Conservation (phyloP, 228 moss, liverwort and hornwort genomes). For the Sphagnum fallax region DNA sequence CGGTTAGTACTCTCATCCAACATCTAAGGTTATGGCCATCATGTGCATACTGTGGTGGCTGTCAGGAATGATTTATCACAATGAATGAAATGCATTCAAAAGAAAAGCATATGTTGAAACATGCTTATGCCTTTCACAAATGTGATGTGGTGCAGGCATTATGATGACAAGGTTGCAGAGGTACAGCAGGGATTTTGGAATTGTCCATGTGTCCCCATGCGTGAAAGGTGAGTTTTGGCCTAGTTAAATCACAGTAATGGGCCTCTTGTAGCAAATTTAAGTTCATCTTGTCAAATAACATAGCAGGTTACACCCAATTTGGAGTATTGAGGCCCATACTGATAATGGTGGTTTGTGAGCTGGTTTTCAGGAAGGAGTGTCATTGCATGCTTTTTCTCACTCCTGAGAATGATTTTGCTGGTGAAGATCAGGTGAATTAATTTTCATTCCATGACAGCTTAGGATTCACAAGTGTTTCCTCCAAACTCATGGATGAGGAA, state of each 20-base stretch:
- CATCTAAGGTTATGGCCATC: neutral
- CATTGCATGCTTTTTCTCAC: conserved; percentile 69
- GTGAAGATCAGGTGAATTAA: conserved; percentile 40
- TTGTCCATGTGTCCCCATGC: conserved; percentile 95
- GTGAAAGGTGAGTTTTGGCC: conserved; percentile 29
- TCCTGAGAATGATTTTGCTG: conserved; percentile 60
- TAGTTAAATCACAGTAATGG: neutral
- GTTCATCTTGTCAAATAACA: neutral
- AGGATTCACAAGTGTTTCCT: neutral
- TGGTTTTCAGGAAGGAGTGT: conserved; percentile 59
- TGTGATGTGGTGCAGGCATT: conserved; percentile 49
- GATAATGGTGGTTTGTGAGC: no score
- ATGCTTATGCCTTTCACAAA: neutral
- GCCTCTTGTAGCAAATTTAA: neutral
- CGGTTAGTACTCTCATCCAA: conserved; percentile 29
- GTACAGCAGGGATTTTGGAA: conserved; percentile 99
- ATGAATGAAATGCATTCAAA: no score
- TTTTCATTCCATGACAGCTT: neutral
- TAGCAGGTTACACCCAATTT: neutral
- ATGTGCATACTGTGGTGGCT: no score
- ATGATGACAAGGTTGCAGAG: conserved; percentile 94
- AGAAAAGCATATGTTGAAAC: no score
- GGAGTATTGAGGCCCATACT: neutral
- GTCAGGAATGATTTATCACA: no score
- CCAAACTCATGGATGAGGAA: neutral